Conservation (phyloP, 2,329 filamentous ascomycete species). For the Paracorniculantispora psalliotae region DNA sequence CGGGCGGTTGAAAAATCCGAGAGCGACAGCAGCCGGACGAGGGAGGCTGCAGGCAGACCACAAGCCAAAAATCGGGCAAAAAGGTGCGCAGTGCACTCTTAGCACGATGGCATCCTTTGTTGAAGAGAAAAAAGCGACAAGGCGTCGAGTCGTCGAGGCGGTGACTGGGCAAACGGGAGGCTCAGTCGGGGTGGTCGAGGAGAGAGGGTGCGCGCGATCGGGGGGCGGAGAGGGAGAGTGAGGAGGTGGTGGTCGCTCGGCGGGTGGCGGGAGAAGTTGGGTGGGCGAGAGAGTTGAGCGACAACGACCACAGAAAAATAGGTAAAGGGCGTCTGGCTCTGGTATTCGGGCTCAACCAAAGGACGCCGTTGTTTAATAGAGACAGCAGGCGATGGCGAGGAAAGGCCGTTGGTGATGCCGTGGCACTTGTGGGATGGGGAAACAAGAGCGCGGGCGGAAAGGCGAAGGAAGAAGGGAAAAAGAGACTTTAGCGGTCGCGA, state of each 20-base stretch:
- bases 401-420: neutral
- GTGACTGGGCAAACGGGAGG: neutral
- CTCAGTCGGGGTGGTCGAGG: neutral
- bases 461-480: neutral
- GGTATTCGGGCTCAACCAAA: neutral
- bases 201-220: conserved; percentile 2
- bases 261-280: neutral
- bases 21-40: neutral
- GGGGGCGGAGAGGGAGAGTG: conserved; percentile 1
- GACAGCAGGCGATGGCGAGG: neutral
- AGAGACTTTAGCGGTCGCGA: conserved; percentile 2
- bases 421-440: neutral
- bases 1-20: neutral
- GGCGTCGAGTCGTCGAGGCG: neutral
- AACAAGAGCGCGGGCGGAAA: neutral
- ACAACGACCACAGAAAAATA: neutral
- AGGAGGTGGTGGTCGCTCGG: neutral
- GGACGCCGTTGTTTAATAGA: too few relatives aligned
- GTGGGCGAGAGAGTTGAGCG: neutral
- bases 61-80: neutral
- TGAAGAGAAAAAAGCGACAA: neutral
- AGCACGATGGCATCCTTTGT: conserved; percentile 12
- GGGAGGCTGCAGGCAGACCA: neutral
- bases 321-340: neutral
- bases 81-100: conserved; percentile 10